Evolutionary conservation across 768 basidiomycete species (phyloP).

Genomic region (Cystofilobasidium capitatum): DNA sequence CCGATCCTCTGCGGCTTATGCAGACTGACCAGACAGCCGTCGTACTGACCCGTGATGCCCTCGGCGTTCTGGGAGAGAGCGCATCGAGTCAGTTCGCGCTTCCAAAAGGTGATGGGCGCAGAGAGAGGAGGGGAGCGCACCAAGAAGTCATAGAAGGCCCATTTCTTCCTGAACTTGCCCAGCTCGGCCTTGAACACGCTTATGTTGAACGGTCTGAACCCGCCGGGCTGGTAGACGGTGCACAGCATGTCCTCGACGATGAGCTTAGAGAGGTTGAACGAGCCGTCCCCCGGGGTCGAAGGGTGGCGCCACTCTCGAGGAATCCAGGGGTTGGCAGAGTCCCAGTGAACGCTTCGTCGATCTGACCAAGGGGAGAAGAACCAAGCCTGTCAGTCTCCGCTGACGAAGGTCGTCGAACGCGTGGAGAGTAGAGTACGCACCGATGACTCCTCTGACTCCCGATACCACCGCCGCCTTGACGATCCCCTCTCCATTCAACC

Average conservation of each 20-base stretch:
- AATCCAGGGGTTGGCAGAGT: conserved; percentile 67
- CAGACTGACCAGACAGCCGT: conserved; percentile 92
- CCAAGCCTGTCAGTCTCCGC: no score
- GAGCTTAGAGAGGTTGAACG: conserved; percentile 77
- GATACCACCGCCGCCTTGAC: conserved; percentile 82
- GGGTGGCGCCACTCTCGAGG: conserved; percentile 71
- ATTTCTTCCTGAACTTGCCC: conserved; percentile 72
- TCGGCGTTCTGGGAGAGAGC: conserved; percentile 52
- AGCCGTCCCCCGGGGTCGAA: conserved; percentile 57
- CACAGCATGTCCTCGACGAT: conserved; percentile 86
- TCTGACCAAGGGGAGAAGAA: conserved; percentile 47
- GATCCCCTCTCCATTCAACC: conserved; percentile 92
- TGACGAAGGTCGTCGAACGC: neutral
- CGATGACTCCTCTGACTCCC: conserved; percentile 86
- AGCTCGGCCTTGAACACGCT: conserved; percentile 91
- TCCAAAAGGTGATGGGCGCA: neutral
- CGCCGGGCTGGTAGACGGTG: conserved; percentile 86
- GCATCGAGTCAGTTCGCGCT: neutral
- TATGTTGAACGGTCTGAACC: conserved; percentile 61
- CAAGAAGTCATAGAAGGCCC: conserved; percentile 91
- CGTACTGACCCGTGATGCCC: conserved; percentile 91
- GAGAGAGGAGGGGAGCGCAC: conserved; percentile 7
- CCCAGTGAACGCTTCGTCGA: conserved; percentile 75
- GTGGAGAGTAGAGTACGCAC: conserved; percentile 45
- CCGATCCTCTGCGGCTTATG: conserved; percentile 42